Base-by-base conservation (phyloP, 2,329 filamentous ascomycete genomes). In the Colletotrichum brevisporum region DNA sequence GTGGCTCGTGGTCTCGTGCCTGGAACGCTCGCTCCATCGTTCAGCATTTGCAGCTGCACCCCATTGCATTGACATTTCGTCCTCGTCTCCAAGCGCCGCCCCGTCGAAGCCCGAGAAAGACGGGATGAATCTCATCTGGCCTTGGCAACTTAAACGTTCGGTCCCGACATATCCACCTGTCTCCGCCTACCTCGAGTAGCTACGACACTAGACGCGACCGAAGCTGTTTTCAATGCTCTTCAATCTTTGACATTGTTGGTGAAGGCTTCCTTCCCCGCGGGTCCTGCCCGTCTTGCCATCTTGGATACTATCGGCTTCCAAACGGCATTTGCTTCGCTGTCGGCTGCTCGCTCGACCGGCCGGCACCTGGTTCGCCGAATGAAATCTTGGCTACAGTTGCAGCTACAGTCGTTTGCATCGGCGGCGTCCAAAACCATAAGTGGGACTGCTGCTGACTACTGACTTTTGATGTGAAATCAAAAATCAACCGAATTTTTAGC, bases 81-180 rank as follows among this genome's bases (percentile, higher is more conserved):
- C 41, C 59, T 41, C 24, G 55, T 36, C 31, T 36, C 31, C 31
- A 66, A 66, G 55, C 62, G 62, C 50, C 55, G 67, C 62, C 55
- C 26, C 51, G 55, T 56, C 62, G 56, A 60, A 55, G 56, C 66
- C 51, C 66, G 55, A 65, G 13, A 47, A 61, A 60, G 67, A 69
- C 62, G 67, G 62, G 67, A 69, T 27, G 67, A 69, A 66, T 69
- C 66, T 55, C 45, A 60, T 60, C 51, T 50, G 26, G 58, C 26
- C 62, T 66, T 67, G 67, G 67, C 62, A 56, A 66, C 43, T 61
- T 47, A 27, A 10, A 39, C 31, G 2, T 56, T 66, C 67, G 67
- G 67, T 69, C 67, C 67, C 66, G 66, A 69, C 66, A 21, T 58
- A 69, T 18, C 66, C 53, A 60, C 66, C 54, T 24, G 50, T 69